Base-by-base conservation (phyloP, 441 rosid species). In the Jatropha multifida region DNA sequence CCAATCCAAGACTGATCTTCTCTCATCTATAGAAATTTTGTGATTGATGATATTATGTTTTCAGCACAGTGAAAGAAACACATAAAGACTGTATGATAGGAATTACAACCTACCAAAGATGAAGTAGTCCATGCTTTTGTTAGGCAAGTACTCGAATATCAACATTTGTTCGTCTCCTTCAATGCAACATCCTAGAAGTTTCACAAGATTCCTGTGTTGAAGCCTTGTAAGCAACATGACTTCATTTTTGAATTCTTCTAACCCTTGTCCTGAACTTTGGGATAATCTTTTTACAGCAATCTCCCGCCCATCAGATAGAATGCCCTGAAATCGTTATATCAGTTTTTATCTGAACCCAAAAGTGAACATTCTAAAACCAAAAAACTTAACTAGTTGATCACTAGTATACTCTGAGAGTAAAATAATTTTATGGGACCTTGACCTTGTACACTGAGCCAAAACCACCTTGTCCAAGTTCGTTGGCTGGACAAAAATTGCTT, bases 401-500 rank as follows among this genome's bases (percentile, higher is more conserved):
- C 4, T 14, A 49, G 5, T 20, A 20, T 8, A 56, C 7, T 20
- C 26, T 56, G 72, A 42, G 72, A 42, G 42, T 10, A n/a, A 44
- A 56, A 40, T 48, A 11, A 0, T 11, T 42, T 54, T 7, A 44
- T 12, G 55, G 13, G 26, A 26, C 3, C 60, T 5, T 69, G 52
- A 82, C 81, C 83, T 70, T 71, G 44, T 77, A 79, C 4, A 82
- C 85, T 9, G 74, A 12, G 37, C 81, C 83, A 59, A 82, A 82
- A 67, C 83, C 85, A 42, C 83, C 83, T 7, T 78, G 68, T 54
- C 85, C 84, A 56, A 85, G 49, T 71, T 76, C 68, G 26, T 72
- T 85, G 4, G 58, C 60, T 8, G 71, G 18, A 38, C 66, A 56
- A 59, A 85, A 82, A 18, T 80, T 51, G 62, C 74, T 20, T 37